phyloP scores from a whole-genome alignment of 2,329 filamentous ascomycete species.

The Paracamarosporium sp. region DNA sequence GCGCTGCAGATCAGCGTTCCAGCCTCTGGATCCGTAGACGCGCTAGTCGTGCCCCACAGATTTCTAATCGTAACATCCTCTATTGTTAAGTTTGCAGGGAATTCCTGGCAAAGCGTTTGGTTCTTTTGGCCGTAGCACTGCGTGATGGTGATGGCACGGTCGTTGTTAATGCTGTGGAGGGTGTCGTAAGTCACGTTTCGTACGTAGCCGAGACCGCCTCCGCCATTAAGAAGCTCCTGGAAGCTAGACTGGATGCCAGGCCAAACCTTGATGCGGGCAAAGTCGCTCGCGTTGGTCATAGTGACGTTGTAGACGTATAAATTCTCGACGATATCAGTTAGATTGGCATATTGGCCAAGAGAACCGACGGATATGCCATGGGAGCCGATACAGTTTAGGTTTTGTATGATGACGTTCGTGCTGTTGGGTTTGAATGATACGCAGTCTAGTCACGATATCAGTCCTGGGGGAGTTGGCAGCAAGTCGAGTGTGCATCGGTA shows the following conservation, averaged over 20 bases:
- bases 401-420: conserved; percentile 72
- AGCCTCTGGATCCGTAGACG: conserved; percentile 48
- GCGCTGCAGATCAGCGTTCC: conserved; percentile 54
- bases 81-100: conserved; percentile 58
- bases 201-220: conserved; percentile 67
- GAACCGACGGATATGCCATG: conserved; percentile 76
- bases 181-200: conserved; percentile 72
- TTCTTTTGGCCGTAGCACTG: conserved; percentile 71
- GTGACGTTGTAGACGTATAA: conserved; percentile 59
- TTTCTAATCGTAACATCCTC: conserved; percentile 63
- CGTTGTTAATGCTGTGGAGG: conserved; percentile 67
- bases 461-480: neutral
- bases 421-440: conserved; percentile 80
- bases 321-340: conserved; percentile 72
- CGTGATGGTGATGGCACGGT: conserved; percentile 69
- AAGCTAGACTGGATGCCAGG: conserved; percentile 63
- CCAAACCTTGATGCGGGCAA: conserved; percentile 78
- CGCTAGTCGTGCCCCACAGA: conserved; percentile 61
- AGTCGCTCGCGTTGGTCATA: conserved; percentile 59
- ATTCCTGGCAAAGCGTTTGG: conserved; percentile 62
- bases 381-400: conserved; percentile 70
- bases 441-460: conserved; percentile 57
- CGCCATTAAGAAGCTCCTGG: conserved; percentile 67
- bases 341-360: conserved; percentile 69
- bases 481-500: neutral